Evolutionary conservation across 1,284 basidiomycete species (phyloP).

Genomic region (Rhodotorula sp.): DNA sequence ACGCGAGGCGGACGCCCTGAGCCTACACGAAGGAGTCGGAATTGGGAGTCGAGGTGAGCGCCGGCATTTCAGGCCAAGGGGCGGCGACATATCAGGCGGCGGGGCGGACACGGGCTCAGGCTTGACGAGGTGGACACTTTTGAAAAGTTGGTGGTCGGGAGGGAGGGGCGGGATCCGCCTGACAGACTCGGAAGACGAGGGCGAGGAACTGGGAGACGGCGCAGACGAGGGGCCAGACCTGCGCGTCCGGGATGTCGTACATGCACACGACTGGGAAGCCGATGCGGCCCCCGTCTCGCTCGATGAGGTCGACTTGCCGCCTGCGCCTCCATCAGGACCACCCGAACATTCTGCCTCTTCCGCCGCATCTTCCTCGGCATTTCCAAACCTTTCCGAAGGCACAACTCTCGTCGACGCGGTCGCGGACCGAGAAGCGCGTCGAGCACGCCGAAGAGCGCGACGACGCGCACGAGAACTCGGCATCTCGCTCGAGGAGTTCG

Average conservation of each 20-base stretch:
- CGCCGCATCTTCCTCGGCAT: not conserved
- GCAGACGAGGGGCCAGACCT: not conserved
- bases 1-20: conserved; percentile 14
- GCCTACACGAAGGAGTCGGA: conserved; percentile 22
- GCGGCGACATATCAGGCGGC: conserved; percentile 32
- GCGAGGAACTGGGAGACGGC: not conserved
- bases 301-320: conserved; percentile 12
- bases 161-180: conserved; percentile 22
- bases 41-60: not conserved
- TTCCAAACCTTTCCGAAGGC: conserved; percentile 1
- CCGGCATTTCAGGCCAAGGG: conserved; percentile 1
- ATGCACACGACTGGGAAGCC: conserved; percentile 1
- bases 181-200: conserved; percentile 28
- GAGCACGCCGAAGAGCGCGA: conserved; percentile 1
- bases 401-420: not conserved
- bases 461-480: conserved; percentile 11
- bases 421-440: conserved; percentile 14
- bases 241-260: not conserved
- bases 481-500: conserved; percentile 21
- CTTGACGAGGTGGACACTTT: conserved; percentile 35
- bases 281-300: conserved; percentile 10
- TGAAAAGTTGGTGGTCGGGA: conserved; percentile 35
- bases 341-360: not conserved
- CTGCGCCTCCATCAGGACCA: not conserved
- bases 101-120: conserved; percentile 24